Conservation (phyloP, 1,284 basidiomycete species). For the Trametes versicolor region DNA sequence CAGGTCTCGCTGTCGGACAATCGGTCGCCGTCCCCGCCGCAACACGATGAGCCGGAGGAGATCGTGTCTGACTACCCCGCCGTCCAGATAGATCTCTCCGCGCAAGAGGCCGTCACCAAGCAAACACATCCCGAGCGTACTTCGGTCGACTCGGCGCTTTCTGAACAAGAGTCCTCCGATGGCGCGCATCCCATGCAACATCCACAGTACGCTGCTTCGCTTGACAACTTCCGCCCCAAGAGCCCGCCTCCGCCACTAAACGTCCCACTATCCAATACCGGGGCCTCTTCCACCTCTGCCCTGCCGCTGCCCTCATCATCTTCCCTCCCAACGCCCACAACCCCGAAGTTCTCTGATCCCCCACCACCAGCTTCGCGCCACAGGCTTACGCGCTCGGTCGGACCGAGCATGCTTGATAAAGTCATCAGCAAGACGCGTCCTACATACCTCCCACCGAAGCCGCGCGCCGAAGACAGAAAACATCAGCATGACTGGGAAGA, state of each 20-base stretch:
- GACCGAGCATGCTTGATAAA: slow-evolving; percentile 77
- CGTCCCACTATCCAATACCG: slow-evolving; percentile 26
- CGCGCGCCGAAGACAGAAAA: slow-evolving; percentile 80
- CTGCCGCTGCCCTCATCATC: slow-evolving; percentile 35
- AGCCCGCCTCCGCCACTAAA: slow-evolving; percentile 26
- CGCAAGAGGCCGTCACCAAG: slow-evolving; percentile 42
- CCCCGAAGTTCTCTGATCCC: slow-evolving; percentile 27
- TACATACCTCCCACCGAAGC: slow-evolving; percentile 86
- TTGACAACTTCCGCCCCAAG: slow-evolving; percentile 26
- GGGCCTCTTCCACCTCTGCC: slow-evolving; percentile 40
- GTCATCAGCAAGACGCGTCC: slow-evolving; percentile 85
- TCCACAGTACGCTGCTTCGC: slow-evolving; percentile 28
- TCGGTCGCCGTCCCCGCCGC: slow-evolving; percentile 31
- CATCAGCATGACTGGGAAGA: slow-evolving; percentile 90
- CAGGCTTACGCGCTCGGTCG: slow-evolving; percentile 60
- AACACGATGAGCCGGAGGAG: slow-evolving; percentile 29
- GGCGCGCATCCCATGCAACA: slow-evolving; percentile 17
- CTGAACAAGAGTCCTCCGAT: slow-evolving; percentile 1
- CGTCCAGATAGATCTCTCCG: slow-evolving; percentile 58
- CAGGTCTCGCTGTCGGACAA: slow-evolving; percentile 50
- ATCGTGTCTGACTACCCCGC: slow-evolving; percentile 48
- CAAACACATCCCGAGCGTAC: slow-evolving; percentile 33
- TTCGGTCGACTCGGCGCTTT: slow-evolving; percentile 23
- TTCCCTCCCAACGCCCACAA: slow-evolving; percentile 36
- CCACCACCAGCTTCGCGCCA: slow-evolving; percentile 45